These are phyloP conservation scores for Cryptococcus depauperatus DNA, from an alignment of 1,284 basidiomycete species.

Conservation along the genomic window DNA sequence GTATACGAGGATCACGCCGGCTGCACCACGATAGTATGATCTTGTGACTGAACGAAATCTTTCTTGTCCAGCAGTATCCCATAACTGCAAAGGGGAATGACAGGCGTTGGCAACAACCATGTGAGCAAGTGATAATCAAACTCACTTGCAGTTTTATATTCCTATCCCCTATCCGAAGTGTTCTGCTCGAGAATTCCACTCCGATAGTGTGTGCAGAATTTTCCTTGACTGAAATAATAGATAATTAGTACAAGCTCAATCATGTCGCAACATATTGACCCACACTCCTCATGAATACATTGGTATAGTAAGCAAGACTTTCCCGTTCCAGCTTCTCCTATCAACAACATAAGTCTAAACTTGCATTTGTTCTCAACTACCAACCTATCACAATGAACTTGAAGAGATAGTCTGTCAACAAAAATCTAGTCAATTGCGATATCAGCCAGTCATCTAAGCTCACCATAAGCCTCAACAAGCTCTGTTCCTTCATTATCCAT, in stretches of 20 bases:
- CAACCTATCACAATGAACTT: slow-evolving; percentile 93
- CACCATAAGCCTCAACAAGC: slow-evolving; percentile 85
- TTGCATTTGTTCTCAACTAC: too few species aligned
- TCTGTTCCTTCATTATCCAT: slow-evolving; percentile 64
- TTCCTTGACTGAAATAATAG: slow-evolving; percentile 65
- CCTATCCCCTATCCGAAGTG: slow-evolving; percentile 81
- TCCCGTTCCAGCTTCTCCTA: slow-evolving; percentile 93
- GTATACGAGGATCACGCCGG: slow-evolving; percentile 89
- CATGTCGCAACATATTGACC: slow-evolving; percentile 35
- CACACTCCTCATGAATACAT: slow-evolving; percentile 89
- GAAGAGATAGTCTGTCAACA: slow-evolving; percentile 76
- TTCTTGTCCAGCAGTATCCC: slow-evolving; percentile 97
- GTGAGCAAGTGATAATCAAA: background rate
- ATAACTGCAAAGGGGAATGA: slow-evolving; percentile 53
- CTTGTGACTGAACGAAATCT: slow-evolving; percentile 92
- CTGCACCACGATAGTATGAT: slow-evolving; percentile 92
- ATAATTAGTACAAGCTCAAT: background rate
- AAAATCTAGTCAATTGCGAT: background rate
- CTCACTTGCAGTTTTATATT: slow-evolving; percentile 85
- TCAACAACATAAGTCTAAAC: too few species aligned
- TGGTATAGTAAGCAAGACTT: slow-evolving; percentile 95
- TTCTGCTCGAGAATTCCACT: slow-evolving; percentile 86
- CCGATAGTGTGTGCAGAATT: slow-evolving; percentile 97
- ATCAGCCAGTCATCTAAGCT: slow-evolving; percentile 16
- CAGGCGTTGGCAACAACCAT: background rate